A percentile compares a stretch with the other conserved stretches of the same genome.
These are phyloP conservation scores for Tetrahymena elliotti DNA, from an alignment of 73 alveolate genomes.

Conservation along the genomic window DNA sequence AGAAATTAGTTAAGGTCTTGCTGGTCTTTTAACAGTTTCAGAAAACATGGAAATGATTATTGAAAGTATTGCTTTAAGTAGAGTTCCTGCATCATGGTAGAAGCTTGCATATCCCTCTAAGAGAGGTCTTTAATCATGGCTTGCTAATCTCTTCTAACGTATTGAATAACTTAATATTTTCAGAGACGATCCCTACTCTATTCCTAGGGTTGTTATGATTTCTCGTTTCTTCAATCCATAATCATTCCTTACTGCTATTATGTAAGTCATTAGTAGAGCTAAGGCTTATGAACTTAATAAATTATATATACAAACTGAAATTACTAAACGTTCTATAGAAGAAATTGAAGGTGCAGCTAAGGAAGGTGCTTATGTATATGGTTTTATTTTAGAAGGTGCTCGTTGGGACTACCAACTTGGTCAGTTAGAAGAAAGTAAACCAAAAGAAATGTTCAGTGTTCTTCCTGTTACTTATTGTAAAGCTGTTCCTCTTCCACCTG, in stretches of 20 bases:
- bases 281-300: slow-evolving; percentile 91
- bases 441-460: slow-evolving; percentile 97
- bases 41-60: slow-evolving; percentile 93
- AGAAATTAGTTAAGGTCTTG: slow-evolving; percentile 89
- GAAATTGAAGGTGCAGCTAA: slow-evolving; percentile 84
- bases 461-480: slow-evolving; percentile 98
- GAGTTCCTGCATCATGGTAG: slow-evolving; percentile 94
- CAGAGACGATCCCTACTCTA: slow-evolving; percentile 87
- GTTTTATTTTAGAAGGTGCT: slow-evolving; percentile 95
- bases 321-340: slow-evolving; percentile 89
- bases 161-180: slow-evolving; percentile 87
- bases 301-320: slow-evolving; percentile 95
- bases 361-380: slow-evolving; percentile 95
- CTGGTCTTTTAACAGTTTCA: slow-evolving; percentile 96
- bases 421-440: slow-evolving; percentile 94
- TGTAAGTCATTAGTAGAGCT: slow-evolving; percentile 93
- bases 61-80: slow-evolving; percentile 82
- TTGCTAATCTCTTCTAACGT: slow-evolving; percentile 86
- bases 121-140: slow-evolving; percentile 98
- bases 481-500: slow-evolving; percentile 75
- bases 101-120: slow-evolving; percentile 93
- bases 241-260: slow-evolving; percentile 99
- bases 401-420: slow-evolving; percentile 97
- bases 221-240: slow-evolving; percentile 98
- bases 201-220: slow-evolving; percentile 89